phyloP scores from a whole-genome alignment of 177 flowering plant species.

The Vitis hybrid region DNA sequence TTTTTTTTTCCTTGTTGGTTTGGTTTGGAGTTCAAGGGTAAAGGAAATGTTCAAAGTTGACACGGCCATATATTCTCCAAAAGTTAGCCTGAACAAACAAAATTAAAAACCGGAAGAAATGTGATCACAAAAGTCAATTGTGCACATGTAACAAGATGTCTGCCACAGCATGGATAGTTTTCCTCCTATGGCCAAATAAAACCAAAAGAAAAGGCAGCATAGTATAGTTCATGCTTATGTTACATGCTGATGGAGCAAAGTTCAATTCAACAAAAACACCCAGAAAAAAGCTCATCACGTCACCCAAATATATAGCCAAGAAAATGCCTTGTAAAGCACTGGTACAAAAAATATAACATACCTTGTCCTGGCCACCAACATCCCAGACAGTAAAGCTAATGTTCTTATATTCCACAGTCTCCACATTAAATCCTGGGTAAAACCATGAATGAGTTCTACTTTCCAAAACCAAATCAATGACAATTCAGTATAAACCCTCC shows the following conservation, averaged over 20 bases:
- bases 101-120: no score
- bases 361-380: constrained; percentile 94
- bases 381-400: constrained; percentile 93
- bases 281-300: constrained; percentile 10
- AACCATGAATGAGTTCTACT: not conserved
- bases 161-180: constrained; percentile 17
- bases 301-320: not conserved
- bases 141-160: not conserved
- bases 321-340: not conserved
- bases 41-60: no score
- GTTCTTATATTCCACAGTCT: constrained; percentile 89
- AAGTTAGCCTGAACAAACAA: no score
- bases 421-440: constrained; percentile 77
- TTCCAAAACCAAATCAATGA: not conserved
- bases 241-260: constrained; percentile 9
- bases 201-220: not conserved
- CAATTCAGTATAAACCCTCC: no score
- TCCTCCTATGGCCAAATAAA: not conserved
- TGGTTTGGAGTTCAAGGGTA: no score
- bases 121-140: not conserved
- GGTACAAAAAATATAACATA: constrained; percentile 11
- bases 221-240: constrained; percentile 19
- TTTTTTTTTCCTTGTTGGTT: no score
- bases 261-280: constrained; percentile 18
- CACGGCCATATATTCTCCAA: no score